These are phyloP conservation scores for Phaeodactylum tricornutum DNA, from an alignment of 108 stramenopile species.

Conservation along the genomic window DNA sequence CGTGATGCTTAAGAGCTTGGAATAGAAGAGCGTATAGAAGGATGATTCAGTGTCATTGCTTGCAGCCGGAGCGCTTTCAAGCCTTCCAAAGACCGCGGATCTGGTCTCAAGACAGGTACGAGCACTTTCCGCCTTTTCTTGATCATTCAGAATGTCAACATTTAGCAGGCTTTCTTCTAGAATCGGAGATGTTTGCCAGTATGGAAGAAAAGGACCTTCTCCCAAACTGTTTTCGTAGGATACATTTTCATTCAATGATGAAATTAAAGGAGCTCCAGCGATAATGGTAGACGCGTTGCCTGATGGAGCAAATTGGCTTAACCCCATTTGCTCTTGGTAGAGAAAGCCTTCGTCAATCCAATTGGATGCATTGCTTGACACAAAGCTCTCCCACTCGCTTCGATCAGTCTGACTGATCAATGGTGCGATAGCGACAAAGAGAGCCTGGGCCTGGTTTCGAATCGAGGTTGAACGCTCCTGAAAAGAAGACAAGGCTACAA, in stretches of 20 bases:
- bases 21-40: not conserved
- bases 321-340: not conserved
- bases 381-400: slow-evolving; percentile 4
- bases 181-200: not conserved
- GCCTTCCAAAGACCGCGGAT: not conserved
- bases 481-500: slow-evolving; percentile 10
- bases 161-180: not conserved
- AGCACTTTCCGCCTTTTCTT: no score
- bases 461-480: not conserved
- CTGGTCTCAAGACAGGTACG: not conserved
- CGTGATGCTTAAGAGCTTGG: slow-evolving; percentile 1
- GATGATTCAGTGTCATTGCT: not conserved
- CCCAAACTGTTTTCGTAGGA: not conserved
- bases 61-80: not conserved
- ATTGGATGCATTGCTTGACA: not conserved
- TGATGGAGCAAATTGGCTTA: not conserved
- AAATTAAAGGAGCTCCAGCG: no score
- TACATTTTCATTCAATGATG: no score
- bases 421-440: not conserved
- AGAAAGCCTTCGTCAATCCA: not conserved
- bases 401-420: slow-evolving; percentile 2
- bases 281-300: no score
- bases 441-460: not conserved
- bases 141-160: not conserved
- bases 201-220: slow-evolving; percentile 1